These are phyloP conservation scores for Karstenula rhodostoma DNA, from an alignment of 2,329 filamentous ascomycete species.

Conservation along the genomic window DNA sequence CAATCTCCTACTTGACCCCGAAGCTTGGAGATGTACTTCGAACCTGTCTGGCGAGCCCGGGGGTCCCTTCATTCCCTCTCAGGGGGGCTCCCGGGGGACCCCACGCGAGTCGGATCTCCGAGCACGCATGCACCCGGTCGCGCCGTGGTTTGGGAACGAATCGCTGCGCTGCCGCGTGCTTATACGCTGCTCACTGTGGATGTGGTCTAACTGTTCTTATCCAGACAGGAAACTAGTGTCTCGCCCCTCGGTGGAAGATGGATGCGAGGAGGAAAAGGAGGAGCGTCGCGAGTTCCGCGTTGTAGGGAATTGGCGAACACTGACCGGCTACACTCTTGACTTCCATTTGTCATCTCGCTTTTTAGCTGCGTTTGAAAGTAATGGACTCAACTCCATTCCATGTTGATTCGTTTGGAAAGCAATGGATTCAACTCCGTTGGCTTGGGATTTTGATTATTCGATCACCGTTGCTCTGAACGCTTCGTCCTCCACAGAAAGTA, in stretches of 20 bases:
- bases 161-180: background rate
- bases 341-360: background rate
- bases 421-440: background rate
- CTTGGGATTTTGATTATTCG: background rate
- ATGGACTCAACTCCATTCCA: background rate
- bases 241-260: background rate
- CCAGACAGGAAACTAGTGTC: background rate
- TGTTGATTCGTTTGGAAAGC: background rate
- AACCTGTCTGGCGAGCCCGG: background rate
- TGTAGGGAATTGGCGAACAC: background rate
- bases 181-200: background rate
- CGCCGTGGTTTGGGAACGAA: background rate
- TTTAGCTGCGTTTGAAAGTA: background rate
- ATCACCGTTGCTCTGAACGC: too few relatives aligned
- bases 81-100: background rate
- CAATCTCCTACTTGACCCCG: background rate
- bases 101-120: background rate
- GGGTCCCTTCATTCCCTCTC: background rate
- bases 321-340: background rate
- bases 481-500: background rate
- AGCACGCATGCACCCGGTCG: background rate
- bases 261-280: background rate
- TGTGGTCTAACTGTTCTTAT: background rate
- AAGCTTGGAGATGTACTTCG: background rate
- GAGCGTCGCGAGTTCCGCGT: background rate